phyloP scores from a whole-genome alignment of 495 filamentous ascomycete genomes.

The Pseudotulostoma volvatum region DNA sequence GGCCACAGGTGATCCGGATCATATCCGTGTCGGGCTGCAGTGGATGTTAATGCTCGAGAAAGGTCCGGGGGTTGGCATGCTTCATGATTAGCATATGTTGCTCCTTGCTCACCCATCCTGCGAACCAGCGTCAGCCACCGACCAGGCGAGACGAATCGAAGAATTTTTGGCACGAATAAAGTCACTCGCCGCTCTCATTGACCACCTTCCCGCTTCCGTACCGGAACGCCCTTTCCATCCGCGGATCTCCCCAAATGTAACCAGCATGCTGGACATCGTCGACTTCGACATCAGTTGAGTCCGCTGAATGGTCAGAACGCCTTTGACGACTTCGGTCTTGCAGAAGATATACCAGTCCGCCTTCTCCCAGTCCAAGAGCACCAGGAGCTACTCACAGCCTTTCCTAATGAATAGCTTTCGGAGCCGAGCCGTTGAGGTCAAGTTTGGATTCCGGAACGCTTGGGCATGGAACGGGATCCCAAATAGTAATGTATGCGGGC shows the following conservation, averaged over 20 bases:
- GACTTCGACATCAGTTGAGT: neutral
- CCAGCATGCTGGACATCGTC: conserved; percentile 1
- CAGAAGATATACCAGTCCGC: conserved; percentile 2
- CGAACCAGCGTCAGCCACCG: too few relatives aligned
- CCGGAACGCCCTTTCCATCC: neutral
- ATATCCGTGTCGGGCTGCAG: conserved; percentile 1
- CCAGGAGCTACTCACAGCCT: neutral
- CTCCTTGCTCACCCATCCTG: neutral
- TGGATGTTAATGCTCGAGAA: conserved; percentile 5
- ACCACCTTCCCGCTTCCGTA: conserved; percentile 1
- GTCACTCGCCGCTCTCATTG: conserved; percentile 1
- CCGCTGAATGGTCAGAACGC: neutral
- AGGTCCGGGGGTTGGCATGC: conserved; percentile 4
- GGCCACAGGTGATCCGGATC: conserved; percentile 3
- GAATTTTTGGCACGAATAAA: conserved; percentile 3
- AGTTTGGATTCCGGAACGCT: neutral
- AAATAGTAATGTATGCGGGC: neutral
- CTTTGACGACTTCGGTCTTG: neutral
- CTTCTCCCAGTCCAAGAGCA: conserved; percentile 1
- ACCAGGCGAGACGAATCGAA: too few relatives aligned
- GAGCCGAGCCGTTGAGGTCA: neutral
- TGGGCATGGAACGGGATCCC: neutral
- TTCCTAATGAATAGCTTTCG: neutral
- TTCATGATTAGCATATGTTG: neutral
- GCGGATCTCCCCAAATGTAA: conserved; percentile 2